Percentiles rank a stretch among this genome's conserved stretches.
These are phyloP conservation scores for Pisolithus tinctorius DNA, from an alignment of 768 basidiomycete species.

Conservation along the genomic window DNA sequence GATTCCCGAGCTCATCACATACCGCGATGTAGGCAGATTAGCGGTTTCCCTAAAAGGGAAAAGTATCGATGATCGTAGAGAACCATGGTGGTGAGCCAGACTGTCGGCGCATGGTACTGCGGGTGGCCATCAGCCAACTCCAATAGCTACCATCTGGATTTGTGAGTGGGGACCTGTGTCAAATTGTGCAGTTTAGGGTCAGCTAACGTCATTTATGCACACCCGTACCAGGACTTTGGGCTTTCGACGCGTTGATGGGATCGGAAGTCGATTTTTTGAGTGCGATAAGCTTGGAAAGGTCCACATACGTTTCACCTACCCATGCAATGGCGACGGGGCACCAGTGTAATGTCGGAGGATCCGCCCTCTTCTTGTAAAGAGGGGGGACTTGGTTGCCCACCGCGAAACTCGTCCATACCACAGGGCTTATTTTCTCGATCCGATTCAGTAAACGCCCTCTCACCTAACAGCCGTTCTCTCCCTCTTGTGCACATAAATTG, in stretches of 20 bases:
- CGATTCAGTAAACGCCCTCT: neutral
- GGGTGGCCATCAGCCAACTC: neutral
- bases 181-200: neutral
- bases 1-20: neutral
- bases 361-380: neutral
- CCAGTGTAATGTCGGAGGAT: neutral
- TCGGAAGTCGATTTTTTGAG: no score
- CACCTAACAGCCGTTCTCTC: neutral
- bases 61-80: neutral
- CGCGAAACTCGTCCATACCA: neutral
- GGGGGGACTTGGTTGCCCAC: neutral
- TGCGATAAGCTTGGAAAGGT: no score
- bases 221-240: no score
- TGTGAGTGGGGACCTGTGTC: neutral
- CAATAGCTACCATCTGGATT: neutral
- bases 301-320: no score
- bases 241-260: no score
- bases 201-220: no score
- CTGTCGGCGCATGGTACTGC: neutral
- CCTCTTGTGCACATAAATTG: no score
- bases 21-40: no score
- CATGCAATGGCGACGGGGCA: neutral
- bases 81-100: neutral
- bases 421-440: neutral
- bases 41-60: slow-evolving; percentile 1